Conservation (phyloP, 768 basidiomycete genomes). For the Tulasnella sp. region DNA sequence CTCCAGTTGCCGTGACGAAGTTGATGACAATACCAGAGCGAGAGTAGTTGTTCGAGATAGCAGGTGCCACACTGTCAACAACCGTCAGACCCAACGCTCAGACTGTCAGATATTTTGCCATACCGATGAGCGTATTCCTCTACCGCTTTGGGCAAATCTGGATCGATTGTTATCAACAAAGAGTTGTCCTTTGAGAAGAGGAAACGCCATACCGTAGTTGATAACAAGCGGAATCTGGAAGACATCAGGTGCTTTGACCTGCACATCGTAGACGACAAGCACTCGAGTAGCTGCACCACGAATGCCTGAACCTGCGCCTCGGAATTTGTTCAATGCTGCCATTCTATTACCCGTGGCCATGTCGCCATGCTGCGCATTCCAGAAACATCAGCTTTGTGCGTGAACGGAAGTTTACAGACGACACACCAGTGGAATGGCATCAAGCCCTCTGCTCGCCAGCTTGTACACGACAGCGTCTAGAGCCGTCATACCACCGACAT, state of each 20-base stretch:
- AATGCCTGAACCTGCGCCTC: slow-evolving; percentile 47
- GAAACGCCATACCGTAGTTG: slow-evolving; percentile 62
- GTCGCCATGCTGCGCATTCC: slow-evolving; percentile 61
- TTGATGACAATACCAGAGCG: slow-evolving; percentile 90
- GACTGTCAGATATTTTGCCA: slow-evolving; percentile 18
- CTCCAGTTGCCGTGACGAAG: slow-evolving; percentile 94
- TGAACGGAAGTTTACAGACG: slow-evolving; percentile 18
- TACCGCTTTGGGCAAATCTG: slow-evolving; percentile 86
- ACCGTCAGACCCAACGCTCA: not conserved
- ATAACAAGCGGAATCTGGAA: slow-evolving; percentile 86
- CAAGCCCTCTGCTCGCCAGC: slow-evolving; percentile 70
- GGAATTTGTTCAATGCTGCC: slow-evolving; percentile 77
- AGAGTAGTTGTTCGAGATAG: slow-evolving; percentile 71
- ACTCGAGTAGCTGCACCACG: slow-evolving; percentile 60
- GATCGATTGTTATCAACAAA: slow-evolving; percentile 2
- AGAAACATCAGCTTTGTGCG: not conserved
- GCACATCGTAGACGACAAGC: slow-evolving; percentile 87
- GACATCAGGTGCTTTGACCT: slow-evolving; percentile 81
- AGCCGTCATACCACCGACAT: slow-evolving; percentile 78
- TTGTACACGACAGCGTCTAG: slow-evolving; percentile 87
- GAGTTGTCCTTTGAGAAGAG: not conserved
- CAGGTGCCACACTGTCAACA: slow-evolving; percentile 61
- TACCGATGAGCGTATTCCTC: slow-evolving; percentile 97
- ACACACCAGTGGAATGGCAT: slow-evolving; percentile 79
- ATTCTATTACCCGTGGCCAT: slow-evolving; percentile 77